Evolutionary conservation across 2,329 filamentous ascomycete species (phyloP).

Genomic region (Fusarium verrucosum): DNA sequence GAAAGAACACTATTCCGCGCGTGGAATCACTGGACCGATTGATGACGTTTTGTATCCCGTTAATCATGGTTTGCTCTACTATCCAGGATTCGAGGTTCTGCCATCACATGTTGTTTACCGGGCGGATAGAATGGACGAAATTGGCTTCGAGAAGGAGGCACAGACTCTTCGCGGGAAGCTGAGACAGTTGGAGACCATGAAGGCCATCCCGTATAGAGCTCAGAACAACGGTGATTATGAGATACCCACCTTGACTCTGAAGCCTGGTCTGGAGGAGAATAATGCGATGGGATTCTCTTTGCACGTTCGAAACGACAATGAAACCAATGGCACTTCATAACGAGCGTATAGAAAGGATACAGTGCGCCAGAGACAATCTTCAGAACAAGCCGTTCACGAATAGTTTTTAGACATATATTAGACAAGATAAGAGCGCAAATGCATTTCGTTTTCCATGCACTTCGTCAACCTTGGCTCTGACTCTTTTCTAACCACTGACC

Average conservation of each 20-base stretch:
- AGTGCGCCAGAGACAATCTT: fast-evolving
- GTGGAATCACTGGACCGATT: slow-evolving; percentile 14
- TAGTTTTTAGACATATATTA: too few relatives aligned
- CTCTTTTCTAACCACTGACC: neutral
- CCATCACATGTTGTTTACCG: slow-evolving; percentile 17
- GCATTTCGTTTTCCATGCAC: too few relatives aligned
- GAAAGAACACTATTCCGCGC: slow-evolving; percentile 13
- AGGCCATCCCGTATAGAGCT: slow-evolving; percentile 7
- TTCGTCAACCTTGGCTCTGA: neutral
- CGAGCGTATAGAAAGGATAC: neutral
- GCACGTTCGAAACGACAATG: neutral
- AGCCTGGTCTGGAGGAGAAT: neutral
- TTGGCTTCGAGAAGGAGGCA: neutral
- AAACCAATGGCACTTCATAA: neutral
- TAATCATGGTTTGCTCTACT: slow-evolving; percentile 21
- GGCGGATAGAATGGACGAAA: neutral
- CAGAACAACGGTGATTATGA: slow-evolving; percentile 28
- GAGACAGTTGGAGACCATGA: neutral
- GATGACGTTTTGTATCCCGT: slow-evolving; percentile 23
- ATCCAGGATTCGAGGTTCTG: slow-evolving; percentile 14
- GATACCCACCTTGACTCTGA: slow-evolving; percentile 6
- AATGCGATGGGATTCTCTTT: neutral
- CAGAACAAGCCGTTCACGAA: too few relatives aligned
- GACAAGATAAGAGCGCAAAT: too few relatives aligned
- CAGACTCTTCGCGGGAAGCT: slow-evolving; percentile 8